Evolutionary conservation across 2,329 filamentous ascomycete species (phyloP), one percentile per base, ranked within the genome.

Genomic region (Talaromyces albobiverticillius): DNA sequence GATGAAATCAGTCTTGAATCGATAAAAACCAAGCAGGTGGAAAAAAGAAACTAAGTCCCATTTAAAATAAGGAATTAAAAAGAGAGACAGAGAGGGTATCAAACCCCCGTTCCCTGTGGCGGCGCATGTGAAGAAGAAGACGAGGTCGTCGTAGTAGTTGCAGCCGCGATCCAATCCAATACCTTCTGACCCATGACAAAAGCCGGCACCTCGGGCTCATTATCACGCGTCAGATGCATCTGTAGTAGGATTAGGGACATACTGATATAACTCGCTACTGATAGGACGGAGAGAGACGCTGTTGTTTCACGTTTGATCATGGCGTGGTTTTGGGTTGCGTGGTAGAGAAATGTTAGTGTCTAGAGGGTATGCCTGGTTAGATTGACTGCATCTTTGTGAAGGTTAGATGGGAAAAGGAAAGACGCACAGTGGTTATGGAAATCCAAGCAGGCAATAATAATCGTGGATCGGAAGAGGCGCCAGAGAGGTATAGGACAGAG

Each of bases 241-340:
- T 90, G 85, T 9, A 83, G 71, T 18, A 91, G 76, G 48, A 91
- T 72, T 10, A 82, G 81, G 51, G 84, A 80, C 84, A 91, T 88
- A 72, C 83, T 89, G 62, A 89, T 80, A 72, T 89, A 90, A 71
- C 85, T 88, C 34, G 87, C 85, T 58, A 88, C 83, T 49, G 86
- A 89, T 66, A 91, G 89, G 59, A 90, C 85, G 61, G 85, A 84
- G 59, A 91, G 81, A n/a, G 87, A 89, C 9, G 87, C 87, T 45
- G 85, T 84, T 1, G 88, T 91, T 73, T 90, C 88, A 65, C 88
- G 89, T 64, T 86, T 84, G 62, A 91, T 91, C 64, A 85, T 89
- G 67, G 90, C 87, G 65, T 88, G 88, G 62, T 87, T 85, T 70
- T 91, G 86, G 13, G 86, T 89, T 57, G 88, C 78, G 68, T 91